phyloP scores from a whole-genome alignment of 2,329 filamentous ascomycete genomes.

The Diaporthe destruens region DNA sequence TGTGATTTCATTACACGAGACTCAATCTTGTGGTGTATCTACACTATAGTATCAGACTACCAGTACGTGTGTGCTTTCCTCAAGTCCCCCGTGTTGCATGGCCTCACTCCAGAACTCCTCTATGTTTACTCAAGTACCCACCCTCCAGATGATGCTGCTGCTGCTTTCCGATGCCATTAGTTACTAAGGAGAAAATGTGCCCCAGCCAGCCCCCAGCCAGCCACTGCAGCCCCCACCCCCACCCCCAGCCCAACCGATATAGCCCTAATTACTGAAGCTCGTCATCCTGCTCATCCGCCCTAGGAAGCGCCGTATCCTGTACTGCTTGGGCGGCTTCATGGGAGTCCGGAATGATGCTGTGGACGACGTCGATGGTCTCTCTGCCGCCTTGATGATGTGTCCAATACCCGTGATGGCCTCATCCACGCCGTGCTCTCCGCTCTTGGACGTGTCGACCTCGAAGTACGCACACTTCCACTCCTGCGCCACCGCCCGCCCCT shows the following conservation, averaged over 20 bases:
- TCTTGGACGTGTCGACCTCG: constrained; percentile 40
- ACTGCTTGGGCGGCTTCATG: constrained; percentile 41
- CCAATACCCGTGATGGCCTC: constrained; percentile 40
- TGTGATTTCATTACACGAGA: constrained; percentile 26
- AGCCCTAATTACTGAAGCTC: constrained; percentile 33
- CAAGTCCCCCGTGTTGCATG: constrained; percentile 23
- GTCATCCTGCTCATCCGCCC: constrained; percentile 41
- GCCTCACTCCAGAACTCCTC: constrained; percentile 30
- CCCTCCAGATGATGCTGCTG: constrained; percentile 12
- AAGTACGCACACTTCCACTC: constrained; percentile 41
- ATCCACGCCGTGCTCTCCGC: constrained; percentile 39
- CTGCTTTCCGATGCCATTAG: constrained; percentile 28
- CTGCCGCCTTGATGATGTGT: constrained; percentile 39
- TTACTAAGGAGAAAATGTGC: constrained; percentile 26
- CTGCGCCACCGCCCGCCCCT: constrained; percentile 39
- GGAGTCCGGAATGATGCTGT: constrained; percentile 41
- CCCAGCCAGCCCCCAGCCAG: neutral
- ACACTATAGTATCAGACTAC: constrained; percentile 7
- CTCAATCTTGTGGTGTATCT: neutral
- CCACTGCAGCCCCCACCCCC: neutral
- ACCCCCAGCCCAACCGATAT: neutral
- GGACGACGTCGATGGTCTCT: constrained; percentile 41
- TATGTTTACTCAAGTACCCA: neutral
- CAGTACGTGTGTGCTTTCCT: neutral
- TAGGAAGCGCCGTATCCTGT: constrained; percentile 41